phyloP scores from a whole-genome alignment of 768 basidiomycete genomes.

The Agaricus blazei region DNA sequence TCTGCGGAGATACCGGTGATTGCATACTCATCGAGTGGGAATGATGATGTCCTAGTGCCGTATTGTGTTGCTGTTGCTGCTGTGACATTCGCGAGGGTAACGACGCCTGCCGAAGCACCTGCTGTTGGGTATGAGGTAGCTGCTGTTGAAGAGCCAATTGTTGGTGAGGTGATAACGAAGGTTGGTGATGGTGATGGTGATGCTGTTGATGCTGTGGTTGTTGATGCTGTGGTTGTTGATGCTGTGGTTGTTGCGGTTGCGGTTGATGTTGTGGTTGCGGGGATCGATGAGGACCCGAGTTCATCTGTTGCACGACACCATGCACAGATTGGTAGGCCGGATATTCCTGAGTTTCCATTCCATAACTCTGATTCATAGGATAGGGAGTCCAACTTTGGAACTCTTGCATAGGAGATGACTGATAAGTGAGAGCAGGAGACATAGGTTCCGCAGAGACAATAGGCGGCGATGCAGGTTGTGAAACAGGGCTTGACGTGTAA shows the following conservation, averaged over 20 bases:
- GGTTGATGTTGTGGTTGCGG: slow-evolving; percentile 6
- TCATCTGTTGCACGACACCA: slow-evolving; percentile 3
- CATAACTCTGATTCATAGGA: slow-evolving; percentile 9
- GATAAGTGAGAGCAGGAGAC: slow-evolving; percentile 10
- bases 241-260: slow-evolving; percentile 7
- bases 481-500: slow-evolving; percentile 36
- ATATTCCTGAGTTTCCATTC: slow-evolving; percentile 16
- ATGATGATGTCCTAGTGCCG: slow-evolving; percentile 18
- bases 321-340: slow-evolving; percentile 8
- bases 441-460: slow-evolving; percentile 12
- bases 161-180: slow-evolving; percentile 3
- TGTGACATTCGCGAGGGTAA: slow-evolving; percentile 4
- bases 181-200: slow-evolving; percentile 11
- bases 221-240: slow-evolving; percentile 21
- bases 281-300: slow-evolving; percentile 10
- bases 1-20: slow-evolving; percentile 2
- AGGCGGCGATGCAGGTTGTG: slow-evolving; percentile 44
- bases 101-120: not conserved
- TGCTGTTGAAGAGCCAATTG: slow-evolving; percentile 1
- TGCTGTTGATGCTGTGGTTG: slow-evolving; percentile 5
- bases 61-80: slow-evolving; percentile 16
- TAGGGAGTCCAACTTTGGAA: slow-evolving; percentile 26
- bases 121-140: not conserved
- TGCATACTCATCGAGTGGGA: slow-evolving; percentile 10
- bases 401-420: slow-evolving; percentile 5